Base-by-base conservation (phyloP, 75 land plant species). In the Larix kaempferi region DNA sequence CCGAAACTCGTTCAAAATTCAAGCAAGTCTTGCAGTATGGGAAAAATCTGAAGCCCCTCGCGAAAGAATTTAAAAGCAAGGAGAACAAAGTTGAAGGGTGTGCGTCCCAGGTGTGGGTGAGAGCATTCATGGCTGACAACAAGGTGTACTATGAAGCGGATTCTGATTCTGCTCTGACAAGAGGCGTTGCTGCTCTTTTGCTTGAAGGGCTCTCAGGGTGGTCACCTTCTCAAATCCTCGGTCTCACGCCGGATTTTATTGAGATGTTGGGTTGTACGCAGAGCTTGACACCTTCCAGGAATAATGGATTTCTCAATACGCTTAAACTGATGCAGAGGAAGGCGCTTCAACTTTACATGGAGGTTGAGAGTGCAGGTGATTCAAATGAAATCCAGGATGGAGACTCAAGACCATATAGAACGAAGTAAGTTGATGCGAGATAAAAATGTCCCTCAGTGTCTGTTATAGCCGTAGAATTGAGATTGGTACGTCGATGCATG, bases 81-180 rank as follows among this genome's bases (percentile, higher is more conserved):
- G 85, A 78, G 39, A 90, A 96, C 87, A 89, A 86, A 78, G 99
- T 96, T 52, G 78, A 83, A 7, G 96, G 98, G 5, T 95, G 98
- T 65, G 99, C 93, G 29, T 96, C 99, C 15, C 99, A 91, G 83
- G 99, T 96, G 21, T 96, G 99, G 99, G 96, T 96, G 17, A 82
- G 84, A 56, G 94, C 96, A 21, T 84, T 69, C 69, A 61, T 87
- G 0, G 44, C 4, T 41, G 44, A 41, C 44, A 41, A 41, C 6
- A 41, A 5, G 44, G 44, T 41, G 44, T 41, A 76, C 39, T 90
- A 91, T 8, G 93, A 96, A 78, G 92, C 96, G 0, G 96, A 96
- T 63, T 96, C 96, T 15, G 99, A 93, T 66, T 88, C 94, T 21
- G 83, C 79, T 6, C 82, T 93, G 39, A 93, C 99, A 23, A 93